These are phyloP conservation scores for Epichloe sibirici DNA, from an alignment of 2,329 filamentous ascomycete genomes.

Conservation along the genomic window DNA sequence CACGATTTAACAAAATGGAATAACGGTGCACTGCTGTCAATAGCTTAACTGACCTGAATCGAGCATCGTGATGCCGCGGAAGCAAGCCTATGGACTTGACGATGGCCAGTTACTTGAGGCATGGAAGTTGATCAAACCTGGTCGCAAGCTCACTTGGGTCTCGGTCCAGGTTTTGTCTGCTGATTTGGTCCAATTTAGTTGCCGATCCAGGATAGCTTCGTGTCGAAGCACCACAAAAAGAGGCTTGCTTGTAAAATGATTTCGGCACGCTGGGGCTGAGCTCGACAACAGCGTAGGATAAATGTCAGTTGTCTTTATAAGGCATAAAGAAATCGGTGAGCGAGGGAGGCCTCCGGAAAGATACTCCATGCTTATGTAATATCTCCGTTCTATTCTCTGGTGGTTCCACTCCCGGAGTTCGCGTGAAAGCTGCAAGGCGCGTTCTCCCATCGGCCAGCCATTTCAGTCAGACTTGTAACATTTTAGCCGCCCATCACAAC, in stretches of 20 bases:
- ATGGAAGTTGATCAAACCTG: background rate
- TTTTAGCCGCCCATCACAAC: background rate
- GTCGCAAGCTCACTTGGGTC: background rate
- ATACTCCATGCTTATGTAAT: background rate
- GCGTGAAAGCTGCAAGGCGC: background rate
- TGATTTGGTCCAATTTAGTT: too few species aligned
- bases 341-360: too few species aligned
- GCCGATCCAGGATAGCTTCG: too few species aligned
- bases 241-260: too few species aligned
- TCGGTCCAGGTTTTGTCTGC: background rate
- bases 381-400: background rate
- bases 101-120: slow-evolving; percentile 12
- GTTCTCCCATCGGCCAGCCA: background rate
- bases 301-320: too few species aligned
- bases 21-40: background rate
- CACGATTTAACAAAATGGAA: background rate
- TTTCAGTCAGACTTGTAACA: too few species aligned
- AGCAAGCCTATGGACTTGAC: slow-evolving; percentile 44
- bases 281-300: too few species aligned
- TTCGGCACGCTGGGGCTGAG: too few species aligned
- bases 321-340: too few species aligned
- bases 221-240: too few species aligned
- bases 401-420: background rate
- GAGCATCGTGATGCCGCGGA: slow-evolving; percentile 42
- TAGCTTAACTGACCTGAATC: slow-evolving; percentile 30